Conservation (phyloP, 306 rosid genomes). For the Vigna nakashimae region DNA sequence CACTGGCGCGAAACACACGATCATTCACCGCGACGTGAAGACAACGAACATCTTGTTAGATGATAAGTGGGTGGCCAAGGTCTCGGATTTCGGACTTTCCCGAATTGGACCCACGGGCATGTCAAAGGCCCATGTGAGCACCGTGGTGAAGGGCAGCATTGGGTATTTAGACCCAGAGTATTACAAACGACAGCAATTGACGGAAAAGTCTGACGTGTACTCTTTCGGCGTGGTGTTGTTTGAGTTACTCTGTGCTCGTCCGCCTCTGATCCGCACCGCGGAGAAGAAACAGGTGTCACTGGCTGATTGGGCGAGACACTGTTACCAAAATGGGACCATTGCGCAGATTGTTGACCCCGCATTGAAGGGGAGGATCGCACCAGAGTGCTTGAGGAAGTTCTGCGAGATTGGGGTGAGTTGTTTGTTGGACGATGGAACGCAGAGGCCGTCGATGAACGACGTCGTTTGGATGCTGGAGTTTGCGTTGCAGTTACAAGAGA, state of each 20-base stretch:
- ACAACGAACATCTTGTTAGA: constrained; percentile 63
- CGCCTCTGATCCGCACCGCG: constrained; percentile 36
- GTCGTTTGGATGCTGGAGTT: constrained; percentile 63
- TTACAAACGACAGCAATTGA: constrained; percentile 50
- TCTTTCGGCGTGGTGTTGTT: constrained; percentile 68
- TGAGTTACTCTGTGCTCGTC: constrained; percentile 60
- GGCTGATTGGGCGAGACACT: constrained; percentile 55
- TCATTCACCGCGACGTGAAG: constrained; percentile 76
- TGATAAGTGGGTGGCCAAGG: constrained; percentile 56
- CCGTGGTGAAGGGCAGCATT: constrained; percentile 47
- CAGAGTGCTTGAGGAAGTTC: constrained; percentile 49
- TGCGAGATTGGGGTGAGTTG: constrained; percentile 55
- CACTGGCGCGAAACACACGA: constrained; percentile 46
- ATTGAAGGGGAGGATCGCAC: constrained; percentile 44
- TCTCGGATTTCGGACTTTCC: constrained; percentile 66
- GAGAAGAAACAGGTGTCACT: constrained; percentile 52
- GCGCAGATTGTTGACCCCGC: constrained; percentile 57
- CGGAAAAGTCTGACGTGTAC: constrained; percentile 70
- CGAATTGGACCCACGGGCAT: constrained; percentile 50
- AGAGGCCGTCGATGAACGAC: constrained; percentile 72
- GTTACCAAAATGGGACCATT: constrained; percentile 34
- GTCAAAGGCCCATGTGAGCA: constrained; percentile 49
- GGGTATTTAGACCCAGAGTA: constrained; percentile 63
- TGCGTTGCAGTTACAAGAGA: constrained; percentile 67
- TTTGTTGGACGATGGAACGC: constrained; percentile 55